These are phyloP conservation scores for Rugonectria rugulosa DNA, from an alignment of 2,329 filamentous ascomycete species.

Conservation along the genomic window DNA sequence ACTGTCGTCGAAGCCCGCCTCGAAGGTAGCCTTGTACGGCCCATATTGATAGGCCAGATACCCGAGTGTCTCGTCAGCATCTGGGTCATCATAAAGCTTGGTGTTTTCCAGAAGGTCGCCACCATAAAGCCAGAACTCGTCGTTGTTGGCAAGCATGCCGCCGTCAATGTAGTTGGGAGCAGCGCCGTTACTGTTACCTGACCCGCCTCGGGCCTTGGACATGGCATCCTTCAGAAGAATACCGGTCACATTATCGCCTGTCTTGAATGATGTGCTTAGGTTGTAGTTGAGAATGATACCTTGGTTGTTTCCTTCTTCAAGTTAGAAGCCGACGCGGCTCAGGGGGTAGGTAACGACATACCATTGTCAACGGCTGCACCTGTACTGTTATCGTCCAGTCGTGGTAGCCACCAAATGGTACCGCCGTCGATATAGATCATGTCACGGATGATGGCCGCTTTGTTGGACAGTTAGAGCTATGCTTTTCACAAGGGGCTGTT, in stretches of 20 bases:
- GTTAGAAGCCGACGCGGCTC: slow-evolving; percentile 6
- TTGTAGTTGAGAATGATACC: slow-evolving; percentile 66
- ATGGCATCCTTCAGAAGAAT: slow-evolving; percentile 54
- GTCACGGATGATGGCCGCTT: slow-evolving; percentile 66
- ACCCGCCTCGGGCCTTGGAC: slow-evolving; percentile 55
- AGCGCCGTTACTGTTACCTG: slow-evolving; percentile 59
- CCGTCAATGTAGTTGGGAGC: slow-evolving; percentile 68
- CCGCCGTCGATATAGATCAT: slow-evolving; percentile 73
- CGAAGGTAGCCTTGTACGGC: slow-evolving; percentile 50
- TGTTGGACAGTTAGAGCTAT: slow-evolving; percentile 29
- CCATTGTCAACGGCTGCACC: slow-evolving; percentile 46
- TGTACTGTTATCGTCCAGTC: slow-evolving; percentile 53
- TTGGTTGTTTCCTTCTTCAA: slow-evolving; percentile 55
- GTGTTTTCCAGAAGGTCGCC: slow-evolving; percentile 54
- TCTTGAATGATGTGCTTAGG: slow-evolving; percentile 64
- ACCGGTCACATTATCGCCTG: slow-evolving; percentile 57
- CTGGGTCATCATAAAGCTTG: slow-evolving; percentile 47
- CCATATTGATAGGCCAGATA: slow-evolving; percentile 65
- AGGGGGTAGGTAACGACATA: slow-evolving; percentile 41
- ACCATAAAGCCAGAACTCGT: slow-evolving; percentile 70
- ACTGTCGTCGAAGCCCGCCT: slow-evolving; percentile 50
- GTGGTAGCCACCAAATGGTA: slow-evolving; percentile 59
- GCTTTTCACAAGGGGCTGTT: not conserved
- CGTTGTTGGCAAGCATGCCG: slow-evolving; percentile 69
- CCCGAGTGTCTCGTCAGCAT: slow-evolving; percentile 51